Conservation (phyloP, 192 early-diverging fungal species). For the Dissophora globulifera region DNA sequence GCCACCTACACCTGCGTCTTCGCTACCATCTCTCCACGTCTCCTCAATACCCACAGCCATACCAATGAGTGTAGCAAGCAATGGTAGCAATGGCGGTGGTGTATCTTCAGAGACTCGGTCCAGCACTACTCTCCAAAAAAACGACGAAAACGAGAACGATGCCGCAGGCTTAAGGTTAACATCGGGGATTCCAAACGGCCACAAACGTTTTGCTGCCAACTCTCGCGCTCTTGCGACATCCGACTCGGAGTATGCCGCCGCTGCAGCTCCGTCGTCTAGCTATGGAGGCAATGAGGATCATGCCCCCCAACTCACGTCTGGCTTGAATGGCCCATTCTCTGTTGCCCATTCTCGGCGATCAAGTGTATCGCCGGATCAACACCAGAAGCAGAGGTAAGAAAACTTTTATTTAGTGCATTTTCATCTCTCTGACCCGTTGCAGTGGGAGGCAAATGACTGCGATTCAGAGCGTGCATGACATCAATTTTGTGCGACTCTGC, state of each 20-base stretch:
- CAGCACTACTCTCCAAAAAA: constrained; percentile 1
- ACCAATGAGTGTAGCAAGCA: too few relatives aligned
- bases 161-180: too few relatives aligned
- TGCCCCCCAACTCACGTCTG: constrained; percentile 29
- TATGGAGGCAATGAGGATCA: constrained; percentile 34
- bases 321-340: constrained; percentile 25
- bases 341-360: constrained; percentile 34
- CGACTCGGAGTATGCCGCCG: too few relatives aligned
- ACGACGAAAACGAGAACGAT: constrained; percentile 4
- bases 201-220: too few relatives aligned
- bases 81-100: neutral
- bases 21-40: constrained; percentile 24
- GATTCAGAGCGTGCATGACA: too few relatives aligned
- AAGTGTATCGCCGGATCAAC: constrained; percentile 21
- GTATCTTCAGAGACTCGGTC: neutral
- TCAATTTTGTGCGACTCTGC: too few relatives aligned
- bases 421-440: neutral
- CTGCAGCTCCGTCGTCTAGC: too few relatives aligned
- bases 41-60: constrained; percentile 18
- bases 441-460: too few relatives aligned
- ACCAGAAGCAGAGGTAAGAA: constrained; percentile 32
- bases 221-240: too few relatives aligned
- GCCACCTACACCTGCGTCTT: constrained; percentile 43
- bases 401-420: neutral
- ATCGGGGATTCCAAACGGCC: too few relatives aligned